Conservation (phyloP, 768 basidiomycete species). For the Lentinula sp. region DNA sequence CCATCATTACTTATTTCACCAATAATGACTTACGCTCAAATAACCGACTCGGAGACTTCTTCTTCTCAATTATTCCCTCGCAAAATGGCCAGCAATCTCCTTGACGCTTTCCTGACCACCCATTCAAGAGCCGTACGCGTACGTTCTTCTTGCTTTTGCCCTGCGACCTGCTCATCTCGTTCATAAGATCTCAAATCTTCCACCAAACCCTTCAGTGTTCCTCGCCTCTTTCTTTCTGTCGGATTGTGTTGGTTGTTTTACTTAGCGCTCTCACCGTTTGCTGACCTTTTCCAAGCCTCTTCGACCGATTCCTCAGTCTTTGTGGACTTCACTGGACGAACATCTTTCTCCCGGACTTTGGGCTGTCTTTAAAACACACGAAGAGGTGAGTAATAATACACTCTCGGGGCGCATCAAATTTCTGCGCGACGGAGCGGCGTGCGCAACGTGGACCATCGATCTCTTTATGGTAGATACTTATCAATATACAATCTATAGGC, state of each 20-base stretch:
- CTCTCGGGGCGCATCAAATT: conserved; percentile 4
- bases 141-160: conserved; percentile 18
- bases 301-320: conserved; percentile 26
- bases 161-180: conserved; percentile 1
- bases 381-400: conserved; percentile 44
- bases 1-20: not conserved
- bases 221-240: conserved; percentile 16
- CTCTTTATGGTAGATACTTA: conserved; percentile 3
- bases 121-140: conserved; percentile 53
- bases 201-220: conserved; percentile 7
- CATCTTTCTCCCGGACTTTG: conserved; percentile 28
- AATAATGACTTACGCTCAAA: not conserved
- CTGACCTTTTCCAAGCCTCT: not conserved
- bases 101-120: conserved; percentile 40
- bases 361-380: conserved; percentile 55
- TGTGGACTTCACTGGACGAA: conserved; percentile 44
- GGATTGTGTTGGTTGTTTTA: not conserved
- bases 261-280: not conserved
- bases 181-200: conserved; percentile 9
- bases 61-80: not conserved
- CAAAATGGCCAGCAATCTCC: conserved; percentile 1
- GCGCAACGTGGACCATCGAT: conserved; percentile 21
- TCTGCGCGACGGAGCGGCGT: conserved; percentile 13
- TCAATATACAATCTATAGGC: conserved; percentile 34
- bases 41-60: not conserved